These are phyloP conservation scores for Tulasnella calospora DNA, from an alignment of 768 basidiomycete genomes.

Conservation along the genomic window DNA sequence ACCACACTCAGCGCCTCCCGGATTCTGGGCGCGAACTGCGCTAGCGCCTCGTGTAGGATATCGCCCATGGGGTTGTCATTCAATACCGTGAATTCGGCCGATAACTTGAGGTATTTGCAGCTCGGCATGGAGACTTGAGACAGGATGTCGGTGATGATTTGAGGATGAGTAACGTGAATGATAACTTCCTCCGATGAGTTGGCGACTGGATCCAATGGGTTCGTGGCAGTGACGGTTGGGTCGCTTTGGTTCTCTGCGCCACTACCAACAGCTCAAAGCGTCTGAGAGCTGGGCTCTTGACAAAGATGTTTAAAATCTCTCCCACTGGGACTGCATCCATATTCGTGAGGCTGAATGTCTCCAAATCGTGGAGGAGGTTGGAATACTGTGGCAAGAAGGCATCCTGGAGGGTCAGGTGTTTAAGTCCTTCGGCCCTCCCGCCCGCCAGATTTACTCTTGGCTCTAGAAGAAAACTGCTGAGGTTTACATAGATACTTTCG, in stretches of 20 bases:
- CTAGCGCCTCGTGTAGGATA: neutral
- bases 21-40: neutral
- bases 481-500: too few species aligned
- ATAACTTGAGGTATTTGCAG: neutral
- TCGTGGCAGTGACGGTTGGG: neutral
- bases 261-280: neutral
- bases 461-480: too few species aligned
- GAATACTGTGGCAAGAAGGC: neutral
- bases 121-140: neutral
- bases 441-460: too few species aligned
- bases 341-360: neutral
- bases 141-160: neutral
- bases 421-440: too few species aligned
- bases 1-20: neutral
- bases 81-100: neutral
- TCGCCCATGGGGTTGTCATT: neutral
- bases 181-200: neutral
- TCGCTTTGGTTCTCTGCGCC: neutral
- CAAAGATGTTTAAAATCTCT: neutral
- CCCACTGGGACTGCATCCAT: neutral
- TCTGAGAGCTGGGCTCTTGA: neutral
- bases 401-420: neutral
- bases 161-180: neutral
- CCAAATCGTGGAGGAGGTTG: neutral
- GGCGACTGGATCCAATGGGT: neutral